Evolutionary conservation across 2,329 filamentous ascomycete genomes (phyloP).

Genomic region (Fusarium denticulatum): DNA sequence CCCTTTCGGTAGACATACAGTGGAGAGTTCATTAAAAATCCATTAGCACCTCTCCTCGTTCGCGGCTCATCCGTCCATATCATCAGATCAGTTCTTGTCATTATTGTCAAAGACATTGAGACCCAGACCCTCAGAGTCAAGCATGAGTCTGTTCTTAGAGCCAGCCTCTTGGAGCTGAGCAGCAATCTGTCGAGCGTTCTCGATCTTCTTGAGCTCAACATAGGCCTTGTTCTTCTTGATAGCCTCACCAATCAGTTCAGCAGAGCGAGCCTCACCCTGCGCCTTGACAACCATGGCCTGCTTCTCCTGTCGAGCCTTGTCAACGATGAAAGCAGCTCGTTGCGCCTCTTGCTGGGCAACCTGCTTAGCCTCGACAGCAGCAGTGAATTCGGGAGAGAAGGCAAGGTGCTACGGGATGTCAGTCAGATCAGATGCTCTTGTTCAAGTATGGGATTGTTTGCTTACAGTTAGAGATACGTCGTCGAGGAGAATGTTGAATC

Average conservation of each 20-base stretch:
- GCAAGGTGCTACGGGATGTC: slow-evolving; percentile 66
- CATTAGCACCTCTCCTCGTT: slow-evolving; percentile 14
- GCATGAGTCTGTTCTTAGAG: slow-evolving; percentile 90
- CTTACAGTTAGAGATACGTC: slow-evolving; percentile 95
- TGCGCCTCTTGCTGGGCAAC: slow-evolving; percentile 92
- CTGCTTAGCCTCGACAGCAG: slow-evolving; percentile 78
- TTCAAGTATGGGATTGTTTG: background rate
- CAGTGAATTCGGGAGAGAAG: slow-evolving; percentile 79
- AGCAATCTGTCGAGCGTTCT: slow-evolving; percentile 94
- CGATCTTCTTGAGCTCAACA: slow-evolving; percentile 96
- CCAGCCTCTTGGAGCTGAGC: slow-evolving; percentile 84
- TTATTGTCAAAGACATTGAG: slow-evolving; percentile 79
- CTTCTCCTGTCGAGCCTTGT: slow-evolving; percentile 99
- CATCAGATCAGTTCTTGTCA: slow-evolving; percentile 51
- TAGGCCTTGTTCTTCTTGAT: slow-evolving; percentile 99
- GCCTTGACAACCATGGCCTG: slow-evolving; percentile 98
- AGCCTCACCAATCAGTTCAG: slow-evolving; percentile 96
- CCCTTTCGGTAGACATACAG: slow-evolving; percentile 54
- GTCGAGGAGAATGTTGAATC: slow-evolving; percentile 97
- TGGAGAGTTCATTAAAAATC: slow-evolving; percentile 54
- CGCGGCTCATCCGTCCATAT: background rate
- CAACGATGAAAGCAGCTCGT: slow-evolving; percentile 94
- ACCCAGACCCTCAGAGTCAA: slow-evolving; percentile 90
- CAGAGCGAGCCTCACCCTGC: slow-evolving; percentile 98
- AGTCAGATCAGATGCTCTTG: background rate